Evolutionary conservation across 2,329 filamentous ascomycete genomes (phyloP), one percentile per base, ranked within the genome.

Genomic region (Alternaria hordeiaustralica): DNA sequence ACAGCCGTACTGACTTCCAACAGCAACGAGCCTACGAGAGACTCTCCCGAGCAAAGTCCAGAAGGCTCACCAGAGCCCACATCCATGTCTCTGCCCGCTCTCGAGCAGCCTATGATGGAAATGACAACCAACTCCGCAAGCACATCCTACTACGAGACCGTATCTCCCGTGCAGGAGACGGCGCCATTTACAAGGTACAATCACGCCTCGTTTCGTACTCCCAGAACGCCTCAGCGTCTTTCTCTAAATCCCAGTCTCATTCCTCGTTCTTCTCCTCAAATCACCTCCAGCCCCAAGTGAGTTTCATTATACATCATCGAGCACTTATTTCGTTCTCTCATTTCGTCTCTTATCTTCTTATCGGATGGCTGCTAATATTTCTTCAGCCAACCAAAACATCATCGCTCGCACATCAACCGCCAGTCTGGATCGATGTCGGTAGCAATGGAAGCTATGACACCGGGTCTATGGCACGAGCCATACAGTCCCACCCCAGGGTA

Each of bases 131-230:
- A 74, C 45, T 55, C 69, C 13, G 65, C 65, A 49, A n/a, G 56
- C 23, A 20, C 66, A 20, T 53, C 67, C 28, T 75, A 70, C 28
- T 72, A 72, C 54, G 55, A 66, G 60, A 44, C 70, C 43, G 55
- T 72, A 30, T 73, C 77, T 57, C 68, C 76, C 20, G 56, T 72
- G 50, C 70, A 68, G 47, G 75, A 75, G 61, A 55, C 70, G 57
- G 69, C 66, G 50, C 44, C 69, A 62, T 66, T 71, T 56, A 66
- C 74, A 80, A 80, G 78, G 78, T 80, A 80, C 76, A 78, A 71
- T 55, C 61, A 69, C 65, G 69, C 68, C 67, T 67, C 69, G 67
- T 80, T 79, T 78, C 76, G 75, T 79, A 78, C 76, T 75, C 78
- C 77, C 76, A 70, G 73, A 65, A 76, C 78, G 71, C 74, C 76